These are phyloP conservation scores for Sequoiadendron giganteum DNA, from an alignment of 75 land plant genomes.

Conservation along the genomic window DNA sequence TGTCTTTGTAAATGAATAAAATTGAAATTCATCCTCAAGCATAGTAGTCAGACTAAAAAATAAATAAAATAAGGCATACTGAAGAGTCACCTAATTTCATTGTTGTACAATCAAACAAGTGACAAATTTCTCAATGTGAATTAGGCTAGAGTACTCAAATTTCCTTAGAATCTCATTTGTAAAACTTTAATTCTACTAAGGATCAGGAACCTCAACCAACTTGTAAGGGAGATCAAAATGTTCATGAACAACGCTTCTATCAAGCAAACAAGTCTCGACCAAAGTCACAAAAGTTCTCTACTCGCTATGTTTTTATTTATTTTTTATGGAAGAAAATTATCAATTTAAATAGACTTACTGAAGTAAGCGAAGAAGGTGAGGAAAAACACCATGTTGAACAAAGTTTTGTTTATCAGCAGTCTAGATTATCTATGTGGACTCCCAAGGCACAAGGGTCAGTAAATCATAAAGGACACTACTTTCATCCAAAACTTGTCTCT, in stretches of 20 bases:
- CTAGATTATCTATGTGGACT: not conserved
- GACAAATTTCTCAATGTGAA: not conserved
- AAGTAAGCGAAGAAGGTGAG: not conserved
- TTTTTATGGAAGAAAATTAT: not conserved
- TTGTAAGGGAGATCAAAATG: not conserved
- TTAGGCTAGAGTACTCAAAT: not conserved
- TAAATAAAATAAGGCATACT: not conserved
- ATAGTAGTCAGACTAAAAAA: not conserved
- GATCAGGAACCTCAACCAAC: not conserved
- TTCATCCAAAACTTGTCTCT: not conserved
- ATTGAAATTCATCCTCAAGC: not conserved
- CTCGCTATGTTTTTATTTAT: too few relatives aligned
- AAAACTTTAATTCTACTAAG: not conserved
- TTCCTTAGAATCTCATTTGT: not conserved
- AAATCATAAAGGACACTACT: not conserved
- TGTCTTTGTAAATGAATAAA: not conserved
- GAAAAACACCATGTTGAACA: not conserved
- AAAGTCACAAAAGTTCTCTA: not conserved
- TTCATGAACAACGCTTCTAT: conserved; percentile 1
- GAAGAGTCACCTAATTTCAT: not conserved
- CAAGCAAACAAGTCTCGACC: not conserved
- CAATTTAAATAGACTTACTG: not conserved
- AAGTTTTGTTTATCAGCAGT: not conserved
- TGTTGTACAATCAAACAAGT: not conserved
- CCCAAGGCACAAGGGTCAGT: not conserved